phyloP scores from a whole-genome alignment of 495 filamentous ascomycete genomes.

The Polyplosphaeria fusca region DNA sequence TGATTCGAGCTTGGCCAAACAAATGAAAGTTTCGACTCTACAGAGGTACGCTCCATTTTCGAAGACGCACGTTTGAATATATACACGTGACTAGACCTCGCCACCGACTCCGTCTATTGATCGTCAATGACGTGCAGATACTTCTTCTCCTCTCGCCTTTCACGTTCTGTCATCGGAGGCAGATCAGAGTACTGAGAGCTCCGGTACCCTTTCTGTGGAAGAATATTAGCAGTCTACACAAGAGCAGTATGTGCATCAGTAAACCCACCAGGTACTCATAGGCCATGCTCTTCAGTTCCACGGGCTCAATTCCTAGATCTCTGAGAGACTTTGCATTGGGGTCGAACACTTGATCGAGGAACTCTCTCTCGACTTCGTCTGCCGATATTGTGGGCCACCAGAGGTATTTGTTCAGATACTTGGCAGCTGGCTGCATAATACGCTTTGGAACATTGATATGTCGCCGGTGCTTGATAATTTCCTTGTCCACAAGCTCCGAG shows the following conservation, averaged over 20 bases:
- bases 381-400: constrained; percentile 84
- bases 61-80: neutral
- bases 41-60: no score
- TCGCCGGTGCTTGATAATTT: constrained; percentile 83
- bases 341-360: constrained; percentile 92
- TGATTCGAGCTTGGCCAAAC: no score
- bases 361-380: constrained; percentile 92
- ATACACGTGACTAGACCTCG: neutral
- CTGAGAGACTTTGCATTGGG: constrained; percentile 89
- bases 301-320: constrained; percentile 84
- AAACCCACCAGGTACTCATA: constrained; percentile 86
- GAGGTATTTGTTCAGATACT: constrained; percentile 68
- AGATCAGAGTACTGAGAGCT: constrained; percentile 82
- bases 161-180: constrained; percentile 88
- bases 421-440: constrained; percentile 67
- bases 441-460: constrained; percentile 90
- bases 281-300: constrained; percentile 74
- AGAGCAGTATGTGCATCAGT: neutral
- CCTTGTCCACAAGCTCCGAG: constrained; percentile 78
- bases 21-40: neutral
- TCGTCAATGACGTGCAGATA: constrained; percentile 92
- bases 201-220: constrained; percentile 74
- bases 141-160: constrained; percentile 92
- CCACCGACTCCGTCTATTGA: constrained; percentile 51
- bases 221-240: constrained; percentile 7